Conservation (phyloP, 305 asterid species). For the Fraxinus angustifolia region DNA sequence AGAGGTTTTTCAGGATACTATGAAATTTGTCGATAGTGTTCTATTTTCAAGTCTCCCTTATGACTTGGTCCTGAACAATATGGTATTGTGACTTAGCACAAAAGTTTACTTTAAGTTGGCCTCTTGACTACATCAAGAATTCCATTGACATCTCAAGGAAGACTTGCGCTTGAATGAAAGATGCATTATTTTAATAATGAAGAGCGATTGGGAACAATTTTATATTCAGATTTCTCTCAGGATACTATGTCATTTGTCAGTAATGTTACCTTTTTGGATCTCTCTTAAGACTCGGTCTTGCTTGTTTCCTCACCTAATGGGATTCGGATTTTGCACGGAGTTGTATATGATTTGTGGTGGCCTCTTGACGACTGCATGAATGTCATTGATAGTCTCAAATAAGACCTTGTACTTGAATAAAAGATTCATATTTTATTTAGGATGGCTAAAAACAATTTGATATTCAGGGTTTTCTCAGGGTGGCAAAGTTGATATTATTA, state of each 20-base stretch:
- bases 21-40: not conserved
- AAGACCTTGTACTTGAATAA: slow-evolving; percentile 28
- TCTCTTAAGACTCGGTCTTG: slow-evolving; percentile 25
- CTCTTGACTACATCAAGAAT: not conserved
- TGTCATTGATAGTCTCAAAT: slow-evolving; percentile 26
- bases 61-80: not conserved
- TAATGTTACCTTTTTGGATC: slow-evolving; percentile 9
- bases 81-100: not conserved
- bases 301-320: slow-evolving; percentile 8
- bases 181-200: not conserved
- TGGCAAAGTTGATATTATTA: slow-evolving; percentile 18
- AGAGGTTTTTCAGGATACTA: not conserved
- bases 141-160: slow-evolving; percentile 1
- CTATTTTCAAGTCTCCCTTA: not conserved
- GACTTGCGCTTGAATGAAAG: not conserved
- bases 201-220: not conserved
- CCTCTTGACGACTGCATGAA: slow-evolving; percentile 19
- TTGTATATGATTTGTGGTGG: slow-evolving; percentile 24
- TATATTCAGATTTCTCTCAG: not conserved
- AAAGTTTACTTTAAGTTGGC: not conserved
- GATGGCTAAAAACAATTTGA: slow-evolving; percentile 19
- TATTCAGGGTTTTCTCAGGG: slow-evolving; percentile 26
- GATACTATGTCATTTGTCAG: slow-evolving; percentile 17
- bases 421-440: slow-evolving; percentile 3
- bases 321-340: slow-evolving; percentile 22